Conservation (phyloP, 352 stramenopile species). For the Elongisporangium undulatum region DNA sequence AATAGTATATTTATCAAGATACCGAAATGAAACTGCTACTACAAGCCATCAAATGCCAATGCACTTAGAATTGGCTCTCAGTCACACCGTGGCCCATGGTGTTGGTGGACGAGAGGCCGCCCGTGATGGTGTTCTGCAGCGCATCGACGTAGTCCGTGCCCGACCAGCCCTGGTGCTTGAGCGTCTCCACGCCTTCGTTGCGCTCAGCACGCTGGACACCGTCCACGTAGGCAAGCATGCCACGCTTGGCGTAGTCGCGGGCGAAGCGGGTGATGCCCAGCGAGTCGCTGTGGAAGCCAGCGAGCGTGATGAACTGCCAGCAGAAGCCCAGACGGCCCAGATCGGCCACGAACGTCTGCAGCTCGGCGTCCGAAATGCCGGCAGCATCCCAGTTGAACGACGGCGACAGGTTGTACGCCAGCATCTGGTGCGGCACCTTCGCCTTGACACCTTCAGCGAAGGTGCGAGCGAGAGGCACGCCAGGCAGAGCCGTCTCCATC, state of each 20-base stretch:
- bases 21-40: constrained; percentile 1
- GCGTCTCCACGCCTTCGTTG: constrained; percentile 91
- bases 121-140: constrained; percentile 95
- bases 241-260: constrained; percentile 87
- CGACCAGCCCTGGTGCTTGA: constrained; percentile 98
- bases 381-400: constrained; percentile 99
- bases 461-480: constrained; percentile 90
- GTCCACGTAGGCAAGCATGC: constrained; percentile 96
- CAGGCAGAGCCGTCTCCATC: constrained; percentile 97
- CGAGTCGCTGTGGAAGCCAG: constrained; percentile 97
- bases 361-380: constrained; percentile 93
- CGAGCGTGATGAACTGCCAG: constrained; percentile 99
- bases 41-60: neutral
- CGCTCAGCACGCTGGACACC: constrained; percentile 95
- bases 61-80: constrained; percentile 93
- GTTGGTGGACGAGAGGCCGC: constrained; percentile 94
- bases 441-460: constrained; percentile 94
- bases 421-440: constrained; percentile 93
- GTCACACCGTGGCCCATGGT: constrained; percentile 97
- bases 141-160: constrained; percentile 96
- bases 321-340: constrained; percentile 94
- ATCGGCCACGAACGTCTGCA: constrained; percentile 94
- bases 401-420: constrained; percentile 98
- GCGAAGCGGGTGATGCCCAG: constrained; percentile 95
- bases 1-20: constrained; percentile 3